phyloP scores from a whole-genome alignment of 306 rosid genomes.

The Cicer judaicum region DNA sequence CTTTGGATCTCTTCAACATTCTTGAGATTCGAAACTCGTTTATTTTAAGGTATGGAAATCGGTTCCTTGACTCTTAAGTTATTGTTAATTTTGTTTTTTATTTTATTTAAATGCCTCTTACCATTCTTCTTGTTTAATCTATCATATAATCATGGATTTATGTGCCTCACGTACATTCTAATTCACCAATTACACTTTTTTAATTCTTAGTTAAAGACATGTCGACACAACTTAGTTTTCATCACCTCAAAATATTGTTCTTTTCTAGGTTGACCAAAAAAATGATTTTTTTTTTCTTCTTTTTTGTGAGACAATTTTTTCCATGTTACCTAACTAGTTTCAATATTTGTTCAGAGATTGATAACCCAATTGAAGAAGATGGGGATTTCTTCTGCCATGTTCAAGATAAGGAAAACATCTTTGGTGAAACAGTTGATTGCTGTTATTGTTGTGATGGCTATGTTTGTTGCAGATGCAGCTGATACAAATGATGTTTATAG shows the following conservation, averaged over 20 bases:
- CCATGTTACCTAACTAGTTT: not conserved
- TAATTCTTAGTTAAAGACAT: slow-evolving; percentile 6
- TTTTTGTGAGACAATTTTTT: not conserved
- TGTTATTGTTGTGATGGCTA: slow-evolving; percentile 26
- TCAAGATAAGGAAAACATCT: slow-evolving; percentile 23
- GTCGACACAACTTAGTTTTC: slow-evolving; percentile 49
- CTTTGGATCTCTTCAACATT: slow-evolving; percentile 35
- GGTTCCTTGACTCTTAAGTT: slow-evolving; percentile 34
- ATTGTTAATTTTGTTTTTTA: not conserved
- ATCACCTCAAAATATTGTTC: slow-evolving; percentile 44
- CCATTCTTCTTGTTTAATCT: slow-evolving; percentile 3
- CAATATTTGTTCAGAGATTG: slow-evolving; percentile 29
- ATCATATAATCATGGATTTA: slow-evolving; percentile 27
- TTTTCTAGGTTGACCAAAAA: slow-evolving; percentile 35
- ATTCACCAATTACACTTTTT: slow-evolving; percentile 17
- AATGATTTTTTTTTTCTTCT: not conserved
- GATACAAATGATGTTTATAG: slow-evolving; percentile 70
- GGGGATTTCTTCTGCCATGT: slow-evolving; percentile 33
- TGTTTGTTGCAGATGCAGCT: slow-evolving; percentile 51
- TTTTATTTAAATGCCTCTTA: not conserved
- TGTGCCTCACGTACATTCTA: slow-evolving; percentile 33
- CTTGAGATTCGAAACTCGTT: slow-evolving; percentile 28
- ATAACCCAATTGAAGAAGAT: slow-evolving; percentile 38
- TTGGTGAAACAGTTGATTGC: slow-evolving; percentile 31
- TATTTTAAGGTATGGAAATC: slow-evolving; percentile 32